Percentiles rank a stretch among this genome's conserved stretches.
phyloP scores from a whole-genome alignment of 2,329 filamentous ascomycete genomes.

The Trichoderma sp. region DNA sequence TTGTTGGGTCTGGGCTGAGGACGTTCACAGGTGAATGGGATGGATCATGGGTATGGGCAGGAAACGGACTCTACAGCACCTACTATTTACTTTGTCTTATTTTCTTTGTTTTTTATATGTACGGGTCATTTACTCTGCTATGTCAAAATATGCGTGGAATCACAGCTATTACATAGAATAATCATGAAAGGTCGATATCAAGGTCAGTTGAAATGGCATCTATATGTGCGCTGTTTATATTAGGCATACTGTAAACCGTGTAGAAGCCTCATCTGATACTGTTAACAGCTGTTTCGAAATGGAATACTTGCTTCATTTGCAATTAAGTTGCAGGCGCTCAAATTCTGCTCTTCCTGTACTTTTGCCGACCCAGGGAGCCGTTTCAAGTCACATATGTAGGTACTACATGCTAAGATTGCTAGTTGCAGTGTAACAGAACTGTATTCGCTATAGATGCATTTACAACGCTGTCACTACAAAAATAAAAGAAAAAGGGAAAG shows the following conservation, averaged over 20 bases:
- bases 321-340: neutral
- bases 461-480: neutral
- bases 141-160: neutral
- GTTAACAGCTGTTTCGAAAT: too few relatives aligned
- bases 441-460: neutral
- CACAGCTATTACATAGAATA: neutral
- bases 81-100: neutral
- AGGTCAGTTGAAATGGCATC: neutral
- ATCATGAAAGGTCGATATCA: neutral
- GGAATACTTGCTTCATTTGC: neutral
- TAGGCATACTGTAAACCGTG: neutral
- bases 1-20: neutral
- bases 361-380: neutral
- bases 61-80: neutral
- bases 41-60: neutral
- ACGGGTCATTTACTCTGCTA: neutral
- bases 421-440: neutral
- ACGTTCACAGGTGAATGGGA: slow-evolving; percentile 7
- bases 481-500: neutral
- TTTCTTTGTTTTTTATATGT: slow-evolving; percentile 13
- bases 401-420: too few relatives aligned
- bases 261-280: neutral
- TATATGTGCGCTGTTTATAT: neutral
- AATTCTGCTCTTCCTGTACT: neutral
- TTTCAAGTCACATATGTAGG: neutral